phyloP scores from a whole-genome alignment of 2,329 filamentous ascomycete genomes.

The Hymenoscyphus repandus region DNA sequence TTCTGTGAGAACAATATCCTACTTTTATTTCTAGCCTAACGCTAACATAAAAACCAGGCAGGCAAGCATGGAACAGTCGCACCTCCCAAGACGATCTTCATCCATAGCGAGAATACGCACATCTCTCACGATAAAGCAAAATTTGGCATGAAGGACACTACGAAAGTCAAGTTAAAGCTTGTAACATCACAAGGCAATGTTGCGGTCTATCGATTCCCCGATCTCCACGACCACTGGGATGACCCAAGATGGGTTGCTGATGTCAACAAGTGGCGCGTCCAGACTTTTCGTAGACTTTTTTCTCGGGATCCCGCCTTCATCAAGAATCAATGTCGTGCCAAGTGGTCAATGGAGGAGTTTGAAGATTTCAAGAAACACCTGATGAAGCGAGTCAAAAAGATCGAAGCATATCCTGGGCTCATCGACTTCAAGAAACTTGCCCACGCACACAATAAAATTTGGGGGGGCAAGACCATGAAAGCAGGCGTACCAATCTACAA shows the following conservation, averaged over 20 bases:
- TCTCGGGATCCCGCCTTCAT: slow-evolving; percentile 2
- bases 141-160: background rate
- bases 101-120: slow-evolving; percentile 8
- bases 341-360: background rate
- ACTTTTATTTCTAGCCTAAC: no score
- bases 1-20: no score
- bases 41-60: no score
- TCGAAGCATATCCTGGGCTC: background rate
- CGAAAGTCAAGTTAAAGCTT: background rate
- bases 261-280: slow-evolving; percentile 7
- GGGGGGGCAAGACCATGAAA: background rate
- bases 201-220: background rate
- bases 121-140: background rate
- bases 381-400: background rate
- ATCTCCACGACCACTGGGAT: slow-evolving; percentile 14
- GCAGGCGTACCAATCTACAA: background rate
- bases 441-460: background rate
- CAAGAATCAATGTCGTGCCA: background rate
- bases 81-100: background rate
- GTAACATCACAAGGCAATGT: background rate
- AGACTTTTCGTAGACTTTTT: slow-evolving; percentile 6
- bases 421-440: background rate
- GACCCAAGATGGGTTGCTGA: slow-evolving; percentile 5
- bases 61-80: background rate
- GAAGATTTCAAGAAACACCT: background rate